These are phyloP conservation scores for Candida stauntonica DNA, from an alignment of 805 yeast genomes.

Conservation along the genomic window DNA sequence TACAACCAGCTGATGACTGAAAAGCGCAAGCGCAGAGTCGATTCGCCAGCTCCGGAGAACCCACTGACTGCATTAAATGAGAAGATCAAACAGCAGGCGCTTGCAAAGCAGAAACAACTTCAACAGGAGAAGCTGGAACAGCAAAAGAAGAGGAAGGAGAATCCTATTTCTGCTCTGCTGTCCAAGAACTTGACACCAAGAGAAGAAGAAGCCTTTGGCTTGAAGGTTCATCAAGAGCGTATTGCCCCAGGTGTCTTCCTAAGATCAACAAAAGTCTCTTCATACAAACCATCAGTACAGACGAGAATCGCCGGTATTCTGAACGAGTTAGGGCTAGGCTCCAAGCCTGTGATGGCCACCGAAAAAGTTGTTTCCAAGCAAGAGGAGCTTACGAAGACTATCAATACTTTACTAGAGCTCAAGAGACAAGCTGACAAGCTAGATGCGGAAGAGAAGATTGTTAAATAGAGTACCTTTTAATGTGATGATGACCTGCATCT, in stretches of 20 bases:
- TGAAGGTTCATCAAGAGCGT: slow-evolving; percentile 71
- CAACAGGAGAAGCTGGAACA: slow-evolving; percentile 23
- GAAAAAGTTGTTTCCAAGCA: slow-evolving; percentile 69
- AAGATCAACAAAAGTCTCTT: slow-evolving; percentile 73
- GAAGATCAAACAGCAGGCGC: slow-evolving; percentile 28
- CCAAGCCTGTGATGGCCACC: slow-evolving; percentile 86
- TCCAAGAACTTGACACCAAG: slow-evolving; percentile 51
- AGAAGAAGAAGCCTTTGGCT: slow-evolving; percentile 83
- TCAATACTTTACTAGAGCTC: slow-evolving; percentile 70
- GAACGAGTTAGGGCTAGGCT: slow-evolving; percentile 75
- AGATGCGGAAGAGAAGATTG: slow-evolving; percentile 65
- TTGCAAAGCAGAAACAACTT: slow-evolving; percentile 23
- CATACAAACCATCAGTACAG: slow-evolving; percentile 74
- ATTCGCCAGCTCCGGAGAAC: slow-evolving; percentile 37
- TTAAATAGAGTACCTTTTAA: slow-evolving; percentile 26
- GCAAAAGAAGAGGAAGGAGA: slow-evolving; percentile 21
- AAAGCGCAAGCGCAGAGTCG: slow-evolving; percentile 49
- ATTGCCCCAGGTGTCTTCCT: slow-evolving; percentile 68
- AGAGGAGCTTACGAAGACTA: slow-evolving; percentile 67
- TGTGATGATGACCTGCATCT: neutral
- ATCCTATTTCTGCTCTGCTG: slow-evolving; percentile 35
- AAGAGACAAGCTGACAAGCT: slow-evolving; percentile 85
- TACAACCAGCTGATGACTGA: slow-evolving; percentile 74
- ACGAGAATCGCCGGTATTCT: slow-evolving; percentile 55
- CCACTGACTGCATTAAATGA: slow-evolving; percentile 41